Evolutionary conservation across 2,329 filamentous ascomycete genomes (phyloP).

Genomic region (Graphium sp.): DNA sequence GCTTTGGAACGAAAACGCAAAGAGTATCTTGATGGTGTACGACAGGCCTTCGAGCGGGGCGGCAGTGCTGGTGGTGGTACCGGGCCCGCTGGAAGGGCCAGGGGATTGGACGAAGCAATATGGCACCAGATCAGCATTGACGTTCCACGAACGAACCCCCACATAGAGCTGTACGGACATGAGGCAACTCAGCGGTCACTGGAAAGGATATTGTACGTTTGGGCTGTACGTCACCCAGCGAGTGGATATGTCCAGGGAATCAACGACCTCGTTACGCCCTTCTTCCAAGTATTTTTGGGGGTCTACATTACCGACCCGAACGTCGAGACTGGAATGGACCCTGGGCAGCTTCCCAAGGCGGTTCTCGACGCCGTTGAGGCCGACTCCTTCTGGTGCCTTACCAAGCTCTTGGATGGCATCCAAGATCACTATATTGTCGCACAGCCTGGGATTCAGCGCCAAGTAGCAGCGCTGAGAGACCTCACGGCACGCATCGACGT

Average conservation of each 20-base stretch:
- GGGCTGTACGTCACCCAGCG: constrained; percentile 93
- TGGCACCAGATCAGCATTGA: constrained; percentile 99
- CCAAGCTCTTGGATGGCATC: constrained; percentile 94
- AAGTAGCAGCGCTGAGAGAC: constrained; percentile 77
- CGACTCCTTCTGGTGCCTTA: constrained; percentile 96
- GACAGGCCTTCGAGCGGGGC: constrained; percentile 51
- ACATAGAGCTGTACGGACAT: constrained; percentile 87
- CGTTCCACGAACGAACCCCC: constrained; percentile 87
- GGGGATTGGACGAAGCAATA: constrained; percentile 84
- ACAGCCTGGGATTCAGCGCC: constrained; percentile 88
- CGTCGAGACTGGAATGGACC: constrained; percentile 91
- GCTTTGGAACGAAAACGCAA: constrained; percentile 89
- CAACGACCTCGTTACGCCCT: constrained; percentile 93
- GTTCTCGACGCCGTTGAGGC: constrained; percentile 95
- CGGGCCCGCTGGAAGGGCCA: constrained; percentile 20
- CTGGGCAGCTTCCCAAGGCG: constrained; percentile 75
- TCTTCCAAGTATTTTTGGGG: constrained; percentile 93
- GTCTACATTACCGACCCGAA: constrained; percentile 90
- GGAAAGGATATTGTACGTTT: constrained; percentile 89
- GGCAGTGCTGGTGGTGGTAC: constrained; percentile 19
- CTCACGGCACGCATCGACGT: constrained; percentile 81
- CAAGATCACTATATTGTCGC: constrained; percentile 98
- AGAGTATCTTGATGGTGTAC: constrained; percentile 88
- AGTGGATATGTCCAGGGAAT: constrained; percentile 98
- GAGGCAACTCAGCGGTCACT: constrained; percentile 90